phyloP scores from a whole-genome alignment of 108 stramenopile species.

The Nitzschia inconspicua region DNA sequence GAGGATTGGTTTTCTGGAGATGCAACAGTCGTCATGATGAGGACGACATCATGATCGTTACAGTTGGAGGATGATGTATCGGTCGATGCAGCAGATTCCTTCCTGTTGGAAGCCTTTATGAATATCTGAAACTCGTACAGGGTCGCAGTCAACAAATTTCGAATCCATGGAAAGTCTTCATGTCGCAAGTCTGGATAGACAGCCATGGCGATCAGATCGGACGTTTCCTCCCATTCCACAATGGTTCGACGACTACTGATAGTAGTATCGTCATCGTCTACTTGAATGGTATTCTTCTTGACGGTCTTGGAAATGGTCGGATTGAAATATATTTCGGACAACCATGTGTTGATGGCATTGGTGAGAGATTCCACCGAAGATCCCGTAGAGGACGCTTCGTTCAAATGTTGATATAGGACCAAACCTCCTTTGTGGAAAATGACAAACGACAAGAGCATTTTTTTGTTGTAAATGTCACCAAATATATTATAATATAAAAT shows the following conservation, averaged over 20 bases:
- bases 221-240: conserved; percentile 39
- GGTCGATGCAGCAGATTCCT: neutral
- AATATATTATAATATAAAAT: no score
- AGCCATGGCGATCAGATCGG: conserved; percentile 33
- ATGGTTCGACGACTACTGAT: no score
- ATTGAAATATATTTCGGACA: conserved; percentile 33
- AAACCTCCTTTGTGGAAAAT: conserved; percentile 71
- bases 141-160: conserved; percentile 14
- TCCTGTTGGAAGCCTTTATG: neutral
- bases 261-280: conserved; percentile 2
- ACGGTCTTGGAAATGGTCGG: conserved; percentile 27
- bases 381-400: neutral
- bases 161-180: conserved; percentile 38
- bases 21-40: neutral
- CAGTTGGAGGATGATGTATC: no score
- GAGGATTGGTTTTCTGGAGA: conserved; percentile 13
- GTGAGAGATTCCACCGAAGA: neutral
- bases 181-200: conserved; percentile 47
- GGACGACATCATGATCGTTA: no score
- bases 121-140: conserved; percentile 30
- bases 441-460: conserved; percentile 73
- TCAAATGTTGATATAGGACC: conserved; percentile 45
- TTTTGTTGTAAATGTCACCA: no score
- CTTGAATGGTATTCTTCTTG: conserved; percentile 14
- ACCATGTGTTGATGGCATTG: conserved; percentile 21